Evolutionary conservation across 1,284 basidiomycete species (phyloP).

Genomic region (Boletus subluridellus): DNA sequence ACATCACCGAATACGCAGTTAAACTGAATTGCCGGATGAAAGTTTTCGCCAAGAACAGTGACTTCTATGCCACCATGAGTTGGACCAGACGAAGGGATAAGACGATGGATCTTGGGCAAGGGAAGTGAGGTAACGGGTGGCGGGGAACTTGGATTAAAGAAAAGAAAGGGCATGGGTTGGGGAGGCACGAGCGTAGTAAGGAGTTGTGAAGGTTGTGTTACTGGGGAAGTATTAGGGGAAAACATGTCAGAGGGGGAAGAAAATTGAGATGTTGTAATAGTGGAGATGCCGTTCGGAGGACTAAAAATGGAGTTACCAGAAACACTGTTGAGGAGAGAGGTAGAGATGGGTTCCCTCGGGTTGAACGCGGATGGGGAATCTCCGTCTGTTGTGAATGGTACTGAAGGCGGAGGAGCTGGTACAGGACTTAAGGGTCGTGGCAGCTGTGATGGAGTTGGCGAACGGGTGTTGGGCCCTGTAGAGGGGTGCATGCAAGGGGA

Average conservation of each 20-base stretch:
- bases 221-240: slow-evolving; percentile 13
- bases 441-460: slow-evolving; percentile 44
- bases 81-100: slow-evolving; percentile 91
- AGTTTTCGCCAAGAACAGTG: slow-evolving; percentile 89
- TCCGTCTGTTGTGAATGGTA: slow-evolving; percentile 8
- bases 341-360: slow-evolving; percentile 9
- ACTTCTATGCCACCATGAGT: slow-evolving; percentile 93
- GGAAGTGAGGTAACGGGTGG: slow-evolving; percentile 46
- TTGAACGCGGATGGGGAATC: slow-evolving; percentile 7
- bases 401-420: slow-evolving; percentile 7
- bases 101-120: slow-evolving; percentile 69
- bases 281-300: slow-evolving; percentile 16
- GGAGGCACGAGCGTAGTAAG: slow-evolving; percentile 23
- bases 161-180: slow-evolving; percentile 51
- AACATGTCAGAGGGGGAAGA: slow-evolving; percentile 20
- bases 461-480: slow-evolving; percentile 45
- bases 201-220: slow-evolving; percentile 21
- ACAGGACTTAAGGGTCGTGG: slow-evolving; percentile 17
- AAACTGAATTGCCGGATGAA: slow-evolving; percentile 66
- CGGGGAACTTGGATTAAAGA: slow-evolving; percentile 52
- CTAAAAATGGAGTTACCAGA: slow-evolving; percentile 14
- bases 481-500: slow-evolving; percentile 35
- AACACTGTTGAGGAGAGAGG: slow-evolving; percentile 10
- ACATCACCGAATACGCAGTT: slow-evolving; percentile 87
- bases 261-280: slow-evolving; percentile 14